Percentiles rank a stretch among this genome's conserved stretches.
Conservation (phyloP, 768 basidiomycete genomes). For the Trametes villosa region DNA sequence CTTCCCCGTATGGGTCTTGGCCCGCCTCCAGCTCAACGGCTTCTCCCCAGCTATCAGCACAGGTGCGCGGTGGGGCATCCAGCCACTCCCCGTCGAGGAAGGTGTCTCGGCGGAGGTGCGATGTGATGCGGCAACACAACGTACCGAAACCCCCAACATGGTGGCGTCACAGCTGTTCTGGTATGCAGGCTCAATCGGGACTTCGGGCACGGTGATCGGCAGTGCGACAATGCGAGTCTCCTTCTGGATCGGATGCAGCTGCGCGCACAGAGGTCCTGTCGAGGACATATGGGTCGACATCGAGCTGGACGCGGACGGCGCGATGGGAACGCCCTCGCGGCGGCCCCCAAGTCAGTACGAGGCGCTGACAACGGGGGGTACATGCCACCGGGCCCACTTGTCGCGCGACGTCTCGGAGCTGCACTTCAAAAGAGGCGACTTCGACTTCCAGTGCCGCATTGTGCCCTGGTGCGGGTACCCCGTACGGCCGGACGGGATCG, state of each 20-base stretch:
- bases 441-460: background rate
- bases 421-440: background rate
- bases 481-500: background rate
- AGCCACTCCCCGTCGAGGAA: background rate
- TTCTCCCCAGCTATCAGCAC: background rate
- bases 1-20: background rate
- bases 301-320: background rate
- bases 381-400: background rate
- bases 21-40: background rate
- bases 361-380: background rate
- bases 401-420: background rate
- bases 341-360: background rate
- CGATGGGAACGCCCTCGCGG: background rate
- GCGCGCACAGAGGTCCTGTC: background rate
- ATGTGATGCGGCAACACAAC: background rate
- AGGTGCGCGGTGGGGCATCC: background rate
- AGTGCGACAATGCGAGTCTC: background rate
- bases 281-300: conserved; percentile 3
- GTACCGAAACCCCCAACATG: background rate
- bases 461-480: conserved; percentile 7
- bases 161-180: background rate
- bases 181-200: too few relatives aligned
- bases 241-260: background rate
- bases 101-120: background rate
- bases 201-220: background rate